Evolutionary conservation across 768 basidiomycete species (phyloP).

Genomic region (Suillus occidentalis): DNA sequence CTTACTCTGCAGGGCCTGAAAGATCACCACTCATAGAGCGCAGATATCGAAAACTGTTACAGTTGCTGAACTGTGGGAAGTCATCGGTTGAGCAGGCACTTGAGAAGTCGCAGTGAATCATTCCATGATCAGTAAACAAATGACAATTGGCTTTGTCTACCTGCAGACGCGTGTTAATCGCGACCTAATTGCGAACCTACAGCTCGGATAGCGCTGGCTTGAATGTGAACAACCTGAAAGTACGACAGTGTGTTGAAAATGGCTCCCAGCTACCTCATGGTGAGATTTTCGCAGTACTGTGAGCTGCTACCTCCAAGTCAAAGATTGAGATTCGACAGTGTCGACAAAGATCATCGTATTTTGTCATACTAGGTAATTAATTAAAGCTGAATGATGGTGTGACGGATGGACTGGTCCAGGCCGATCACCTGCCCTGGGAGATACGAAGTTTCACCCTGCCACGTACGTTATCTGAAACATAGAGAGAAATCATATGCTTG

Average conservation of each 20-base stretch:
- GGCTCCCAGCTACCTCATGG: neutral
- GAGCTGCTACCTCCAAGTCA: neutral
- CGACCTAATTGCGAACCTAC: neutral
- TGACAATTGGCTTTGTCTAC: neutral
- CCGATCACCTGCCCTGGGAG: too few species aligned
- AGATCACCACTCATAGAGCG: neutral
- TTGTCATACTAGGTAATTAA: neutral
- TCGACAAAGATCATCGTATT: neutral
- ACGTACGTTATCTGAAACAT: too few species aligned
- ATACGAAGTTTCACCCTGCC: too few species aligned
- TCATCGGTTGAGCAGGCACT: neutral
- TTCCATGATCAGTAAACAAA: neutral
- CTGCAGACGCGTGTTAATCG: neutral
- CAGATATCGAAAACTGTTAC: neutral
- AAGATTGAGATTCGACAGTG: neutral
- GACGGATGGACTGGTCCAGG: too few species aligned
- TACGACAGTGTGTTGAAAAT: neutral
- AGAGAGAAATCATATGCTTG: too few species aligned
- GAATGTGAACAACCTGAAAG: neutral
- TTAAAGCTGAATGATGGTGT: neutral
- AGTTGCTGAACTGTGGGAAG: neutral
- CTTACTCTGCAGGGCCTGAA: neutral
- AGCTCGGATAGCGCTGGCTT: neutral
- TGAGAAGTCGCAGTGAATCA: neutral
- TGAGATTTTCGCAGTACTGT: neutral